A percentile compares a stretch with the other conserved stretches of the same genome.
Evolutionary conservation across 768 basidiomycete species (phyloP).

Genomic region (Tylopilus subfusipes): DNA sequence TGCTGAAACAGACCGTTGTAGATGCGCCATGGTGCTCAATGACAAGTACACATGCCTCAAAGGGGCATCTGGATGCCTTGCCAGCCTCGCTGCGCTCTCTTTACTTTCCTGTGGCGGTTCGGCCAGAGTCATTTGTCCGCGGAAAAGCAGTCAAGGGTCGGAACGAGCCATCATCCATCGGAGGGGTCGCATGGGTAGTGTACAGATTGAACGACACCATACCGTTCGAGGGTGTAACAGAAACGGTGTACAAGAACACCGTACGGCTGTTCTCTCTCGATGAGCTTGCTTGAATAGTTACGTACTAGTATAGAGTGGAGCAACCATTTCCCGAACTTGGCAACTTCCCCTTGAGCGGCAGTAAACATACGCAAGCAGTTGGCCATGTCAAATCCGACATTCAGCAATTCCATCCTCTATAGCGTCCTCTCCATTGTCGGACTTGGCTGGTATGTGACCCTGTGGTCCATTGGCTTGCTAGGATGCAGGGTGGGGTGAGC

Average conservation of each 20-base stretch:
- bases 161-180: constrained; percentile 66
- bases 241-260: constrained; percentile 63
- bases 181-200: constrained; percentile 72
- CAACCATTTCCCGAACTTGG: not conserved
- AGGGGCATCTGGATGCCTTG: constrained; percentile 44
- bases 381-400: constrained; percentile 15
- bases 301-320: constrained; percentile 5
- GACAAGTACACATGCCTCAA: constrained; percentile 63
- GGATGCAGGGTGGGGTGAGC: constrained; percentile 72
- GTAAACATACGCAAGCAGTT: not conserved
- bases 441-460: constrained; percentile 54
- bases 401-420: constrained; percentile 6
- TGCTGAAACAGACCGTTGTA: constrained; percentile 21
- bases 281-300: constrained; percentile 29
- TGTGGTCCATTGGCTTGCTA: constrained; percentile 65
- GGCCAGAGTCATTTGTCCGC: constrained; percentile 53
- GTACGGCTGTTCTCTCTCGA: constrained; percentile 54
- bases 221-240: constrained; percentile 51
- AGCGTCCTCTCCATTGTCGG: constrained; percentile 37
- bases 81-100: constrained; percentile 42
- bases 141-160: constrained; percentile 72
- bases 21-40: constrained; percentile 76
- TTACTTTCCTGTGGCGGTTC: constrained; percentile 51
- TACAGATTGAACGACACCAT: constrained; percentile 43
- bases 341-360: not conserved